Base-by-base conservation (phyloP, 2,329 filamentous ascomycete species). In the Talaromyces marneffei region DNA sequence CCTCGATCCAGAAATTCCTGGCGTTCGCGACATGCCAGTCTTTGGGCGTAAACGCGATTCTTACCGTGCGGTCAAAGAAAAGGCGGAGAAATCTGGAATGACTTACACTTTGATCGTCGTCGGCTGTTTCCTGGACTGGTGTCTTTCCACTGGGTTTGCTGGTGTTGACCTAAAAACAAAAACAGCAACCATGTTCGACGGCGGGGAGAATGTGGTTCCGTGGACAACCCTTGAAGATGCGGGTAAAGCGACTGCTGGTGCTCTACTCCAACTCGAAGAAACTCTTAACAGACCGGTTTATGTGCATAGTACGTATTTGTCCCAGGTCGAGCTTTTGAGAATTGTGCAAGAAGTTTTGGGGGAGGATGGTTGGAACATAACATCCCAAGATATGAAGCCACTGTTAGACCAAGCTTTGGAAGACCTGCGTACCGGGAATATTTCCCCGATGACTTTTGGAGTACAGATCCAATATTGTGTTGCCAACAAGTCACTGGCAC, bases 1-100 rank as follows among this genome's bases (percentile, higher is more conserved):
- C 14, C 61, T 66, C 39, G 65, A 66, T 35, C 65, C 65, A 44
- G 64, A 64, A 20, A 33, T 65, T 6, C 65, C 65, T n/a, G 64
- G 61, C 4, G 39, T 66, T 25, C 61, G 63, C 16, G 59, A 64
- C 6, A 59, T 66, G 54, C 65, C 65, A 9, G 64, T 66, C 7
- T 66, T 66, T 14, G 56, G 39, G 35, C 64, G 64, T 14, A 66
- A 66, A 53, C 58, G 62, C 23, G 62, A 44, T 8, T 59, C 64
- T n/a, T 66, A 66, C 31, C 59, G 62, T 9, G 61, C 64, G 14
- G 64, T 65, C 9, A 65, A 66, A 44, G 61, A 55, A 33, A 59
- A 65, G 31, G 64, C 62, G 6, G 62, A 59, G 31, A 39, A 59
- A 7, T 59, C 59, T 8, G 60, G 52, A 18, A 44, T 68, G 64